Base-by-base conservation (phyloP, 805 yeast genomes). In the Yamadazyma olivae region DNA sequence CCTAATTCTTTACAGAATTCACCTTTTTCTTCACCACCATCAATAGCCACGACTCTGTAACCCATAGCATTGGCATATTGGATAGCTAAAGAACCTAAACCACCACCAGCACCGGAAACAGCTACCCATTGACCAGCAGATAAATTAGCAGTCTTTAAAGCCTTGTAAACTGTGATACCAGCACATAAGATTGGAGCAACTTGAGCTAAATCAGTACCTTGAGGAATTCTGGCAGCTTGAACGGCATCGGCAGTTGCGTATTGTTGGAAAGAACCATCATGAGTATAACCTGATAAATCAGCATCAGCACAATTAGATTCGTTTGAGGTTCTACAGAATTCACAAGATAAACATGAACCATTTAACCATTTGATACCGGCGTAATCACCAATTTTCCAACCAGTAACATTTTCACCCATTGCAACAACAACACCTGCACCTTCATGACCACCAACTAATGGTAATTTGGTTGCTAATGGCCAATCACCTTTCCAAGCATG, bases 31-130 rank as follows among this genome's bases (percentile, higher is more conserved):
- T 58, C 83, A 63, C 87, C 87, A 59, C 85, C 86, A 55, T 83
- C 90, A 48, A 83, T 80, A 48, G 76, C 88, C 24, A 82, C 49
- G 31, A 81, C 85, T 50, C 73, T 57, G 62, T 67, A 69, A 52
- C 90, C 91, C 83, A 81, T 75, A 43, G 86, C 87, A 49, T 62
- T 72, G 44, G 86, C 89, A 63, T 80, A 83, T 65, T 83, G 89
- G 50, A 82, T 68, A 38, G 87, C 88, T 46, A 83, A 63, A 26
- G 86, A 68, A 54, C 90, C 91, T 60, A 83, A 73, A 55, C 91
- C 90, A 59, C 90, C 90, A 60, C 79, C 85, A 44, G 88, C 89
- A 67, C 91, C 90, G 39, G 87, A 77, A 41, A 83, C 68, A 42
- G 79, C 77, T 47, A 81, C 83, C 81, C 83, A 82, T 60, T 83